Percentiles rank a stretch among this genome's conserved stretches.
Evolutionary conservation across 2,329 filamentous ascomycete species (phyloP).

Genomic region (Alternaria sp.): DNA sequence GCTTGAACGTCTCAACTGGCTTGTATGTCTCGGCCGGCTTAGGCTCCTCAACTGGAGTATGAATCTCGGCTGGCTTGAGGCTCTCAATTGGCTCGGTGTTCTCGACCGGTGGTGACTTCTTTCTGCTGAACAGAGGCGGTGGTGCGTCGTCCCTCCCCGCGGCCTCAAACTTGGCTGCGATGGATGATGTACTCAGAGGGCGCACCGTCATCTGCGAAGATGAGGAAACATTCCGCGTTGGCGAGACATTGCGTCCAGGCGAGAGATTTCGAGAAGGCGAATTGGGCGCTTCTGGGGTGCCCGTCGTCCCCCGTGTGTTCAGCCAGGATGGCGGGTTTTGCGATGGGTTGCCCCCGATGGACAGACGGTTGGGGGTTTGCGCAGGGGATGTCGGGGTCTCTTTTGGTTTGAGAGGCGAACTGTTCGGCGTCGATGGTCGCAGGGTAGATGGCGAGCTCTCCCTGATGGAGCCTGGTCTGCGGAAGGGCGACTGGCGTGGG

Average conservation of each 20-base stretch:
- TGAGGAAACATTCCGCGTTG: conserved; percentile 27
- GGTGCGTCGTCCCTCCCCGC: conserved; percentile 41
- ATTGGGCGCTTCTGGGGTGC: conserved; percentile 34
- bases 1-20: neutral
- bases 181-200: conserved; percentile 38
- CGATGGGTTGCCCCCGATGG: conserved; percentile 43
- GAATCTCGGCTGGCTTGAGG: neutral
- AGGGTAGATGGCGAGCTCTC: conserved; percentile 49
- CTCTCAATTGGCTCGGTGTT: conserved; percentile 3
- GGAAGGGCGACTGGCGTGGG: conserved; percentile 53
- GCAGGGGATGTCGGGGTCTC: conserved; percentile 35
- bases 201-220: conserved; percentile 29
- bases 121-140: conserved; percentile 19
- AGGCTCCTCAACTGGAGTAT: neutral
- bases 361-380: conserved; percentile 37
- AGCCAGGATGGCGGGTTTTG: conserved; percentile 45
- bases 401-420: conserved; percentile 50
- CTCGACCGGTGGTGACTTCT: conserved; percentile 5
- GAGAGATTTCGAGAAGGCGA: conserved; percentile 39
- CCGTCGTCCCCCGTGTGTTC: conserved; percentile 38
- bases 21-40: conserved; percentile 6
- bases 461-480: conserved; percentile 50
- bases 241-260: conserved; percentile 33
- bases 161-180: conserved; percentile 46
- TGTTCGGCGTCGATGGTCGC: conserved; percentile 48